Percentiles rank a stretch among this genome's conserved stretches.
phyloP scores from a whole-genome alignment of 2,329 filamentous ascomycete species.

The Hypomyces rosellus region DNA sequence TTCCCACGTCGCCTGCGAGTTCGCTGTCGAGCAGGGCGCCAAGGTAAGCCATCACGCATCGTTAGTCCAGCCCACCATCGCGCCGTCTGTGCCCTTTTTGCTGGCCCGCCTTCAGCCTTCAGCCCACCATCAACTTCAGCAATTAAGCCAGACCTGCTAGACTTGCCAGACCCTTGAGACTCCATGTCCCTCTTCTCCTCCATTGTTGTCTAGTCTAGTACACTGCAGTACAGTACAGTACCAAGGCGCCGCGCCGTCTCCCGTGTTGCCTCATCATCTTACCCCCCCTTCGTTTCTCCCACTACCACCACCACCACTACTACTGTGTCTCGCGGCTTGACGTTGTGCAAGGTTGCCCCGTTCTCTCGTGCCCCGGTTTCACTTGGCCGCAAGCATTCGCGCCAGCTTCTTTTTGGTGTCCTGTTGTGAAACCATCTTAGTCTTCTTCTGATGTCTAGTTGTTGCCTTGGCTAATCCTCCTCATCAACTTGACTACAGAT shows the following conservation, averaged over 20 bases:
- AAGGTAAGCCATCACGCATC: constrained; percentile 14
- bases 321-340: constrained; percentile 10
- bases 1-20: constrained; percentile 7
- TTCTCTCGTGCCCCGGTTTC: constrained; percentile 17
- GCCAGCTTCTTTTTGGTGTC: constrained; percentile 13
- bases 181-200: background rate
- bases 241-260: background rate
- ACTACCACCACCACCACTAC: background rate
- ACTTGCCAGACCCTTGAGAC: background rate
- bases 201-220: no score
- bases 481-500: constrained; percentile 31
- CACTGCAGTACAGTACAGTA: background rate
- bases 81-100: background rate
- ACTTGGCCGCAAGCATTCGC: constrained; percentile 12
- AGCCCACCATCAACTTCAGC: background rate
- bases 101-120: constrained; percentile 10
- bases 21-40: constrained; percentile 8
- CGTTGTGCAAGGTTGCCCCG: constrained; percentile 20
- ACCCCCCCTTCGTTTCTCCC: background rate
- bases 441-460: constrained; percentile 1
- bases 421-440: constrained; percentile 20
- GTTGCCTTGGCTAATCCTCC: constrained; percentile 13
- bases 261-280: background rate
- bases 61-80: constrained; percentile 9
- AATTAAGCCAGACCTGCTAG: background rate